Evolutionary conservation across 176 grass and related monocot species (phyloP).

Genomic region (Musa acuminata): DNA sequence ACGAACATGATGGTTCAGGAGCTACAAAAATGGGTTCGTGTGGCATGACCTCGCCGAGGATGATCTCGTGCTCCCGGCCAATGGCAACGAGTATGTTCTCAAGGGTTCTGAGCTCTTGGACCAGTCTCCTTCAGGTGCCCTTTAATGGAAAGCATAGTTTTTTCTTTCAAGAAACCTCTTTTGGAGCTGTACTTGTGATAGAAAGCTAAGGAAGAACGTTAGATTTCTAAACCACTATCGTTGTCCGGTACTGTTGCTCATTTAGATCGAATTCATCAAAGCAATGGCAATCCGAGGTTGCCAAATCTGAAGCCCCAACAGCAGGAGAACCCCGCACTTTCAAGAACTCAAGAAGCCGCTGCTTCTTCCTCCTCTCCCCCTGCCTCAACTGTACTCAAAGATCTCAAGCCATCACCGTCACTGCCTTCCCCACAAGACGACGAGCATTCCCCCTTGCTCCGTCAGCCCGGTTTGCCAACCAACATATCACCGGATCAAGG

Average conservation of each 20-base stretch:
- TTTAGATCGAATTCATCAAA: not conserved
- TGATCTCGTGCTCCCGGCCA: constrained; percentile 60
- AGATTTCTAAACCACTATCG: not conserved
- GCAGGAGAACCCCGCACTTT: constrained; percentile 15
- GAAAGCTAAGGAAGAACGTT: not conserved
- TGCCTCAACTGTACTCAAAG: constrained; percentile 38
- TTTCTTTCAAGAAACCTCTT: not conserved
- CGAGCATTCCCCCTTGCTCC: not conserved
- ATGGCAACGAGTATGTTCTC: constrained; percentile 80
- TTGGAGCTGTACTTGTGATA: not conserved
- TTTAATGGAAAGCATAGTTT: not conserved
- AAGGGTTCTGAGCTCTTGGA: constrained; percentile 83
- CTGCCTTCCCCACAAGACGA: constrained; percentile 35
- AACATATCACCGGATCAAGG: no score
- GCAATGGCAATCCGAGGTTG: not conserved
- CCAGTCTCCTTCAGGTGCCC: constrained; percentile 48
- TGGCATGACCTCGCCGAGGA: constrained; percentile 89
- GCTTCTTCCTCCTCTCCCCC: constrained; percentile 49
- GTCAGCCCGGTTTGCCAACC: no score
- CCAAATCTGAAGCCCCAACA: constrained; percentile 18
- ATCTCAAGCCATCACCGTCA: constrained; percentile 29
- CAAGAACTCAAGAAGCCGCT: constrained; percentile 24
- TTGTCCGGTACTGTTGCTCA: not conserved
- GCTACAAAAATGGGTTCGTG: constrained; percentile 94
- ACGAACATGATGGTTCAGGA: constrained; percentile 32